Percentiles rank a stretch among this genome's conserved stretches.
These are phyloP conservation scores for Epichloe coenophiala DNA, from an alignment of 2,329 filamentous ascomycete genomes.

Conservation along the genomic window DNA sequence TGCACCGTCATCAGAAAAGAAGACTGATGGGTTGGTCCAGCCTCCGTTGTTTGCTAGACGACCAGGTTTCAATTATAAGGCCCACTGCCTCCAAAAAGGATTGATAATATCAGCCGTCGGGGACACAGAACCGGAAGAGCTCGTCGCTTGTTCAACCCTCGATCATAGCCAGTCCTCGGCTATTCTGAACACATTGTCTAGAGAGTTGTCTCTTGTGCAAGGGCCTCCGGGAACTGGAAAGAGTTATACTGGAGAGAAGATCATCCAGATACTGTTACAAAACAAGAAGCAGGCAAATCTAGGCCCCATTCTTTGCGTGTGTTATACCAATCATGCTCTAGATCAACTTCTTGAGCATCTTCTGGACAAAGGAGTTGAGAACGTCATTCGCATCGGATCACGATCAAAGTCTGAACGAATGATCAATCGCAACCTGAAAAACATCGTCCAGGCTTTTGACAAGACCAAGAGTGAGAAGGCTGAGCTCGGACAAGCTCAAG, in stretches of 20 bases:
- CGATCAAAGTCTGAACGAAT: conserved; percentile 41
- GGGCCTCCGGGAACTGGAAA: conserved; percentile 62
- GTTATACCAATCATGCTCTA: conserved; percentile 37
- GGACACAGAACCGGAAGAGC: conserved; percentile 8
- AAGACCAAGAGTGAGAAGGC: conserved; percentile 27
- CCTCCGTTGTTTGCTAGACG: conserved; percentile 38
- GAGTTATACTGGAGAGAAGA: conserved; percentile 42
- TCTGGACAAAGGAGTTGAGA: conserved; percentile 27
- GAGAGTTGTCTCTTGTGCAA: conserved; percentile 48
- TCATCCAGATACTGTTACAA: conserved; percentile 41
- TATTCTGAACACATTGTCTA: conserved; percentile 36
- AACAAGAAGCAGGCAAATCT: conserved; percentile 25
- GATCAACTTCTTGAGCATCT: conserved; percentile 49
- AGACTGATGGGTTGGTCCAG: conserved; percentile 16
- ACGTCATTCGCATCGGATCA: conserved; percentile 49
- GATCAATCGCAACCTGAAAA: conserved; percentile 33
- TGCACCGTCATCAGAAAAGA: conserved; percentile 16
- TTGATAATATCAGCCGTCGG: conserved; percentile 11
- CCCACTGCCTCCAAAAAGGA: conserved; percentile 20
- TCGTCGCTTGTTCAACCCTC: conserved; percentile 28
- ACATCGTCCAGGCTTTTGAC: conserved; percentile 16
- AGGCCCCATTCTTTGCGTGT: conserved; percentile 37
- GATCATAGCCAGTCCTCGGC: conserved; percentile 39
- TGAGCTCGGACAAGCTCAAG: conserved; percentile 10
- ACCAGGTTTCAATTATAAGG: conserved; percentile 34